Evolutionary conservation across 169 alveolate genomes (phyloP).

Genomic region (Cryptosporidium baileyi): DNA sequence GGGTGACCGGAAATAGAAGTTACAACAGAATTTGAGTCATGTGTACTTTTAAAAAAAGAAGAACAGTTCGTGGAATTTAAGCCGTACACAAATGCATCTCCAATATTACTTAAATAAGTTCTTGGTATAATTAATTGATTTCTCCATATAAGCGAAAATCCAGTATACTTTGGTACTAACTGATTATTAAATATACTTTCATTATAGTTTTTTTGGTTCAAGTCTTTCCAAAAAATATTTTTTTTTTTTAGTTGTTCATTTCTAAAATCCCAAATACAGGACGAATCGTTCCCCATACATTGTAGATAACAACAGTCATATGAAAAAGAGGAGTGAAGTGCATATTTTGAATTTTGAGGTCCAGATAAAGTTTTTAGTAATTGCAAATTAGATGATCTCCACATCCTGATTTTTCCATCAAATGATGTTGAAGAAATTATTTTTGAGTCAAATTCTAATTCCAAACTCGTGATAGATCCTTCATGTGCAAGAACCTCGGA

Average conservation of each 20-base stretch:
- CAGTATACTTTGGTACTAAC: constrained; percentile 1
- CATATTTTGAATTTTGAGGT: background rate
- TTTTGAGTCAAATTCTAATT: background rate
- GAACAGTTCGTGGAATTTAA: background rate
- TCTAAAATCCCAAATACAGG: constrained; percentile 35
- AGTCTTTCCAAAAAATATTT: background rate
- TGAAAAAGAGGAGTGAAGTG: constrained; percentile 37
- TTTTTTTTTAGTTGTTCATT: background rate
- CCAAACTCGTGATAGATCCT: constrained; percentile 14
- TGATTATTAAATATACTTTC: background rate
- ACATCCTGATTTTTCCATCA: constrained; percentile 36
- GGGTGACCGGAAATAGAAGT: constrained; percentile 39
- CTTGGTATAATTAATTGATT: constrained; percentile 33
- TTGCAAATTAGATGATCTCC: constrained; percentile 27
- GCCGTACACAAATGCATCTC: background rate
- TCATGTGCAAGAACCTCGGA: constrained; percentile 43
- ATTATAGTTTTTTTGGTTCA: background rate
- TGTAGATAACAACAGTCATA: background rate
- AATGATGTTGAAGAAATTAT: constrained; percentile 37
- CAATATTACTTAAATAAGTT: background rate
- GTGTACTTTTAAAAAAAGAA: background rate
- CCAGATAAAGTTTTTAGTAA: constrained; percentile 20
- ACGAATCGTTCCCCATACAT: constrained; percentile 3
- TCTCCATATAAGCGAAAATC: constrained; percentile 21
- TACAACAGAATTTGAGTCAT: background rate